These are phyloP conservation scores for Azolla pinnata DNA, from an alignment of 75 land plant species.

Conservation along the genomic window DNA sequence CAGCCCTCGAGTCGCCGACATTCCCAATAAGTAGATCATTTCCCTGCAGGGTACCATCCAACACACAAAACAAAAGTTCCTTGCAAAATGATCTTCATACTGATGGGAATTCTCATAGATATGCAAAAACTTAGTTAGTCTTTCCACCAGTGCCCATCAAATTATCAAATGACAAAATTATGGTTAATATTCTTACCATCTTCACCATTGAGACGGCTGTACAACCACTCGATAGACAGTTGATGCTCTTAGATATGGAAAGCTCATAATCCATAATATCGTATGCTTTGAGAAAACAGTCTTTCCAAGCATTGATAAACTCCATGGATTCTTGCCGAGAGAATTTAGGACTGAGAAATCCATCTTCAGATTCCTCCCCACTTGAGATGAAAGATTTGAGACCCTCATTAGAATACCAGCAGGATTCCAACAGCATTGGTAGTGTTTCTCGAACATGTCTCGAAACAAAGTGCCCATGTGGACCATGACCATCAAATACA, in stretches of 20 bases:
- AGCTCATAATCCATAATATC: neutral
- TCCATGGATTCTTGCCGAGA: neutral
- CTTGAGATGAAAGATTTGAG: neutral
- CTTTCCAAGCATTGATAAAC: neutral
- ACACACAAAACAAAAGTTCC: neutral
- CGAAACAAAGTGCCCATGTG: slow-evolving; percentile 24
- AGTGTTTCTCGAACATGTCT: slow-evolving; percentile 21
- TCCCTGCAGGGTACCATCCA: slow-evolving; percentile 26
- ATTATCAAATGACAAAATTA: too few species aligned
- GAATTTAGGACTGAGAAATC: neutral
- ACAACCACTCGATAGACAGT: neutral
- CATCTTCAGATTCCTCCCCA: neutral
- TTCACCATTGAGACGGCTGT: neutral
- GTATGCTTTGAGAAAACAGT: neutral
- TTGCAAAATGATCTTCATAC: neutral
- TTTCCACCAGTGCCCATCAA: too few species aligned
- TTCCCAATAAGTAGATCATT: slow-evolving; percentile 49
- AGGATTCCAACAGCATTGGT: slow-evolving; percentile 24
- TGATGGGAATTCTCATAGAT: too few species aligned
- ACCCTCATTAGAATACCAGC: slow-evolving; percentile 29
- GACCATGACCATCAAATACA: slow-evolving; percentile 44
- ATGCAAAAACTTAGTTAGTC: too few species aligned
- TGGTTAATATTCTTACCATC: too few species aligned
- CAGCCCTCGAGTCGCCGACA: slow-evolving; percentile 79
- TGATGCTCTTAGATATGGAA: neutral